Base-by-base conservation (phyloP, 2,329 filamentous ascomycete species). In the Dryadomyces quercivorus region DNA sequence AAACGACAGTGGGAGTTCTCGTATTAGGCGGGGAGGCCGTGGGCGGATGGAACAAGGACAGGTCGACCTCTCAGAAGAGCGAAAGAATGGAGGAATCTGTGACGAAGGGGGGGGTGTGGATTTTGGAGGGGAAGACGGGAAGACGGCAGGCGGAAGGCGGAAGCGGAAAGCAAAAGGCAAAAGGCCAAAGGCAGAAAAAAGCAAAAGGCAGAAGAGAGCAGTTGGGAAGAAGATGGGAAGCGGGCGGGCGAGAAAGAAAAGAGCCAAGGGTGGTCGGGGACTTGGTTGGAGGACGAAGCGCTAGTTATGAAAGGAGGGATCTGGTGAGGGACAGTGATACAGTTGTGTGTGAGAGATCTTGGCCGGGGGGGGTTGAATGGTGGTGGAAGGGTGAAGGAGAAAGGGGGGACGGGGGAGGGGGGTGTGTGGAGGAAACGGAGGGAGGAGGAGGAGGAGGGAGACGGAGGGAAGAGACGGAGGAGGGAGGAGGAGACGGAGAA, bases 311-410 rank as follows among this genome's bases (percentile, higher is more conserved):
- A 68, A 68, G 67, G 66, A 64, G 64, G 48, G 53, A 55, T 56
- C 36, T 56, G 58, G 57, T 51, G 54, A 66, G 60, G 60, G 62
- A 63, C 62, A 65, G 64, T 68, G 68, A 69, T 64, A 70, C 69
- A 69, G 61, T 62, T 64, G 55, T 59, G 67, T 67, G 67, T 69
- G 63, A 64, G 66, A 70, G 66, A 69, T 69, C 63, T 65, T 66
- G 67, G 64, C 67, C 60, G 20, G 52, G 52, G 44, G 22, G 21
- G 18, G 45, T 31, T 31, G 26, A 31, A 31, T 31, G 26, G 26
- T 31, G 26, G 20, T 48, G 18, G 36, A 20, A 40, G 36, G 49
- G 36, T 16, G 18, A 20, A 42, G 49, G 36, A 43, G 36, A 50
- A 42, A 50, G 36, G 49, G 36, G 21, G 46, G 31, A 22, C 21